Conservation (phyloP, 768 basidiomycete species). For the Cantharellus cinnabarinus region DNA sequence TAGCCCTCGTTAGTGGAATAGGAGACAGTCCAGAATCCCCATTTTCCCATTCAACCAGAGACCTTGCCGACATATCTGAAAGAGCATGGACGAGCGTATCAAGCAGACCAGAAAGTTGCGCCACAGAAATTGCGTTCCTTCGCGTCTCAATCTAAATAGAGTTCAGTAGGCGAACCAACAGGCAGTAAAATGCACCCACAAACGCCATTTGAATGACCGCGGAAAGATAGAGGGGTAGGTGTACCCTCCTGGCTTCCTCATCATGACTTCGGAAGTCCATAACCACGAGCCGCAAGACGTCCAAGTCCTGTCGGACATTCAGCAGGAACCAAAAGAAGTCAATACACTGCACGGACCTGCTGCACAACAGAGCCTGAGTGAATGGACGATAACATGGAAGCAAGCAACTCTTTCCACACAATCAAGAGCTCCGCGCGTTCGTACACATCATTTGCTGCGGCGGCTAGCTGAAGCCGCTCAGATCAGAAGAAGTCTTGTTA, state of each 20-base stretch:
- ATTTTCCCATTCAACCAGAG: not conserved
- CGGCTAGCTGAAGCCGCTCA: slow-evolving; percentile 29
- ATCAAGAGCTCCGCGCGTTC: slow-evolving; percentile 83
- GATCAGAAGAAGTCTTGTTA: slow-evolving; percentile 14
- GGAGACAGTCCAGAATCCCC: not conserved
- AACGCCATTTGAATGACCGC: slow-evolving; percentile 22
- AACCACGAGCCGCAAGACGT: slow-evolving; percentile 53
- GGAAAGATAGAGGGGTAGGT: slow-evolving; percentile 35
- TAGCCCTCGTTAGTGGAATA: not conserved
- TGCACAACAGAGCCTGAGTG: no score
- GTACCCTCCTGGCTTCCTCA: slow-evolving; percentile 64
- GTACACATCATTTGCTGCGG: slow-evolving; percentile 75
- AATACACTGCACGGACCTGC: no score
- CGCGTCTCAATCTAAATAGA: not conserved
- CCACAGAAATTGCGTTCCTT: no score
- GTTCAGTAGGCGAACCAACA: not conserved
- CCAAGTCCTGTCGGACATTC: slow-evolving; percentile 29
- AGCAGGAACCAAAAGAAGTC: no score
- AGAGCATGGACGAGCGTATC: no score
- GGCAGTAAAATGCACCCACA: not conserved
- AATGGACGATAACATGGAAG: slow-evolving; percentile 1
- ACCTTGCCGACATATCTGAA: no score
- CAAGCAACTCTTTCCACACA: slow-evolving; percentile 63
- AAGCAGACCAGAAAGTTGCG: no score
- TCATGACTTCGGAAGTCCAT: slow-evolving; percentile 57